Evolutionary conservation across 2,329 filamentous ascomycete species (phyloP).

Genomic region (Davidsoniella virescens): DNA sequence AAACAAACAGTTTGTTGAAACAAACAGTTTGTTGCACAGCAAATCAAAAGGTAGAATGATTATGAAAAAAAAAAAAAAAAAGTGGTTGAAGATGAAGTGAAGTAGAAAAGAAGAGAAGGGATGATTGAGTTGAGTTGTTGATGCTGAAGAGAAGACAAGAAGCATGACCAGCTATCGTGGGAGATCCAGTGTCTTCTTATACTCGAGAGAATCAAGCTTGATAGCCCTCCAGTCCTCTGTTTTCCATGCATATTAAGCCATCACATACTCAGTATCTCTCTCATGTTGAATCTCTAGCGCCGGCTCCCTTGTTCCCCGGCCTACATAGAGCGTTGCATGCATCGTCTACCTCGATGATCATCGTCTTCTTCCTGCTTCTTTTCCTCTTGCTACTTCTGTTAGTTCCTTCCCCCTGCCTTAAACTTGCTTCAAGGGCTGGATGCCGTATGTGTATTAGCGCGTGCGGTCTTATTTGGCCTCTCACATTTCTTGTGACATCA

Average conservation of each 20-base stretch:
- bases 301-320: no score
- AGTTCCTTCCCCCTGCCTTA: neutral
- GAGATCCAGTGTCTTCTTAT: constrained; percentile 2
- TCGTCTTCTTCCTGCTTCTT: no score
- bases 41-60: neutral
- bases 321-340: no score
- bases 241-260: no score
- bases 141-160: neutral
- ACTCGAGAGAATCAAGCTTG: neutral
- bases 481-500: no score
- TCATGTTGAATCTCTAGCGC: no score
- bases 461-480: neutral
- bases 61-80: no score
- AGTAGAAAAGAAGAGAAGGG: constrained; percentile 5
- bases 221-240: no score
- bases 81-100: constrained; percentile 3
- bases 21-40: constrained; percentile 1
- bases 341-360: no score
- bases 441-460: no score
- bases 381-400: neutral
- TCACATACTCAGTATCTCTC: no score
- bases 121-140: constrained; percentile 4
- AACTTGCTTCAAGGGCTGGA: no score
- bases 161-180: neutral
- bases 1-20: neutral